These are phyloP conservation scores for Fragaria ananassa DNA, from an alignment of 306 rosid species.

Conservation along the genomic window DNA sequence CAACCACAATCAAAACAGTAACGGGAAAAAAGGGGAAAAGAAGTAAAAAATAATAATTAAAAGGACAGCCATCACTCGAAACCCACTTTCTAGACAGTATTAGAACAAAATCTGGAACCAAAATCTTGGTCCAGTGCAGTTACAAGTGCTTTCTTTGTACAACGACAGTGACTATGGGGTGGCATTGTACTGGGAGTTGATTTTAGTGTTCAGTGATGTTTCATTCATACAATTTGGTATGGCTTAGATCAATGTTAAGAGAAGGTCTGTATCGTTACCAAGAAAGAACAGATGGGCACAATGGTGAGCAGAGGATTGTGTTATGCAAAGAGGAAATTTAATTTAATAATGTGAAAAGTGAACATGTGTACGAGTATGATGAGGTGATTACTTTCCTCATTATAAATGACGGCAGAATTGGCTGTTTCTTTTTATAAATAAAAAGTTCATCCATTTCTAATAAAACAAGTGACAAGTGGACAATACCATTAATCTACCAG, in stretches of 20 bases:
- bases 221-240: background rate
- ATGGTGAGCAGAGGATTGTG: background rate
- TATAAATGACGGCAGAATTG: background rate
- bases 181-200: background rate
- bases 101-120: background rate
- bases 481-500: background rate
- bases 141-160: background rate
- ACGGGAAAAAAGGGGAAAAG: background rate
- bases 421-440: background rate
- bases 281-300: background rate
- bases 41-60: too few relatives aligned
- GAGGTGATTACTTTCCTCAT: background rate
- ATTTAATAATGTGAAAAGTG: background rate
- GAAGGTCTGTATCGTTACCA: background rate
- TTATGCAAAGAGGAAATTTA: background rate
- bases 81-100: background rate
- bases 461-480: background rate
- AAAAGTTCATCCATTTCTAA: background rate
- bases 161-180: background rate
- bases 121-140: background rate
- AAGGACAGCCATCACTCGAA: background rate
- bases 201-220: background rate
- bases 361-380: background rate
- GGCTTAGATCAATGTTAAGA: background rate
- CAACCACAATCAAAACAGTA: background rate